Evolutionary conservation across 140 eudicot genomes (phyloP), one percentile per base, ranked within the genome.

Genomic region (Ambrosia hybrid): DNA sequence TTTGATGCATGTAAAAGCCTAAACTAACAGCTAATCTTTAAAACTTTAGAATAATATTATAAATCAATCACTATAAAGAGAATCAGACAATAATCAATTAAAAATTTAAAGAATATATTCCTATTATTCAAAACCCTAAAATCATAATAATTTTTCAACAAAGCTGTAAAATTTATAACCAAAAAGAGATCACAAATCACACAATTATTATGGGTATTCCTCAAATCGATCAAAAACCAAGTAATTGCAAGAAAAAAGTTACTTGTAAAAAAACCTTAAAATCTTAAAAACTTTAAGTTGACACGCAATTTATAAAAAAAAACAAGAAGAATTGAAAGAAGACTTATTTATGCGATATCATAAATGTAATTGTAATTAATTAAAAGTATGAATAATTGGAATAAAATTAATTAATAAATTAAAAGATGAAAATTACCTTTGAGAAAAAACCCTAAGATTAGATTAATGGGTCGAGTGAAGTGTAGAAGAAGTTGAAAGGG

Each of bases 371-470:
- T 33, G 71, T 53, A 73, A 63, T 61, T 21, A 49, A 73, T 46
- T 5, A 48, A 61, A 73, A 57, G 11, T 72, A 57, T 6, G 57
- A 39, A 39, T 3, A 59, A 8, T 48, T 36, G 41, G 6, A 46
- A 62, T n/a, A 63, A n/a, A 49, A 73, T 51, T 73, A 11, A 12
- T 33, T 21, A 21, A 21, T 21, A 51, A 51, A 30, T 53, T 21
- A 3, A 21, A 37, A 57, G 3, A 8, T 3, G 4, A 8, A 21
- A 57, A 8, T 65, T 62, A 73, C 71, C 77, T 61, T 61, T 1
- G 30, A 21, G 49, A 48, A 62, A 61, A 61, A 61, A 21, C 70
- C 77, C 77, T 49, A 48, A 10, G 14, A 62, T 73, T 60, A 21
- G 30, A 21, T 21, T 21, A 21, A 21, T 21, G 30, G 15, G n/a